Evolutionary conservation across 139 green algal species (phyloP), one percentile per base, ranked within the genome.

Genomic region (Chlorella sp.): DNA sequence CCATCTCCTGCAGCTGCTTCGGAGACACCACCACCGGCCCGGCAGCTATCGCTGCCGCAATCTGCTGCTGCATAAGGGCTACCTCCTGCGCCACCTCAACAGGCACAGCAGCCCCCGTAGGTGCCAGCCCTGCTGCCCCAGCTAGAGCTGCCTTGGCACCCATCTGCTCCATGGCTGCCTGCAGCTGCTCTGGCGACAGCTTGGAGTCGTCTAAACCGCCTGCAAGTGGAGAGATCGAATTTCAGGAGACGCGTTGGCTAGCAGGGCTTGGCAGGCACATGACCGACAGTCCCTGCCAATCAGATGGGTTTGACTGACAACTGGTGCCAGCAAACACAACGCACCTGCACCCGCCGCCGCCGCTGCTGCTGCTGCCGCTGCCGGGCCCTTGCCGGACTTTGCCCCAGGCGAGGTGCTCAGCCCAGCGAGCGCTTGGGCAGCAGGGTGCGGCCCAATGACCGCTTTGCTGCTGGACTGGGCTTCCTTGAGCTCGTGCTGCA

Each of bases 401-500:
- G n/a, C n/a, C n/a, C n/a, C n/a, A n/a, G n/a, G n/a, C n/a, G n/a
- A 18, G 51, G 51, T 4, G 51, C 51, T 21, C 51, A 60, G 9
- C 11, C 51, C 51, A 60, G 51, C 51, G 12, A 60, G 15, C 51
- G 21, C 51, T 60, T 60, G 51, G 51, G 51, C 51, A 2, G 51
- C 51, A 23, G 51, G 51, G 51, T 60, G 9, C 51, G 51, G 51
- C 12, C 51, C 51, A 15, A 60, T 60, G 11, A 60, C 51, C 11
- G 51, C 51, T 15, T 60, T 60, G 11, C 55, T 81, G 74, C 32
- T 81, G 32, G 55, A 23, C 55, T 68, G 51, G 7, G 74, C 74
- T 12, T 81, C 32, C 32, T 70, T 47, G 21, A 81, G 74, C 74
- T 81, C 74, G 23, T 65, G 41, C 74, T 81, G 74, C 74, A 69